Evolutionary conservation across 805 yeast species (phyloP).

Genomic region (Saturnispora dispora): DNA sequence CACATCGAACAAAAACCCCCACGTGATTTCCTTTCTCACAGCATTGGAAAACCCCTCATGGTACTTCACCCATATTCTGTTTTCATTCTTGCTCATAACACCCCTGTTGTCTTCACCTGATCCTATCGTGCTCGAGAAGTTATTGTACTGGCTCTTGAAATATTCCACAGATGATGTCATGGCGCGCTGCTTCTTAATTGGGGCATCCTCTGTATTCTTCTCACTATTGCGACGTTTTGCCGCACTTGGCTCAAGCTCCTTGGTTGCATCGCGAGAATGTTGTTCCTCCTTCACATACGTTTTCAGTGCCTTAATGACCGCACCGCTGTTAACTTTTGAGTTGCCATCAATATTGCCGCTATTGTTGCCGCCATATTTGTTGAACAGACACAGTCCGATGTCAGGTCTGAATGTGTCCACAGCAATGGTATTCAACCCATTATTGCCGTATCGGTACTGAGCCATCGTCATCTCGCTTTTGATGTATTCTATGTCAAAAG

Average conservation of each 20-base stretch:
- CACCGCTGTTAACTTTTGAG: neutral
- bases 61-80: conserved; percentile 75
- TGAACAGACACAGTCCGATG: neutral
- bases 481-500: neutral
- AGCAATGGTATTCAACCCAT: neutral
- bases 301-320: neutral
- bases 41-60: conserved; percentile 92
- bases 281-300: neutral
- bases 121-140: conserved; percentile 2
- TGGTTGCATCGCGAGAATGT: neutral
- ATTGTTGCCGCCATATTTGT: neutral
- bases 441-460: neutral
- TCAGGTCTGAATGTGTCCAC: neutral
- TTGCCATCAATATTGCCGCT: neutral
- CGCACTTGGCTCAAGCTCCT: neutral
- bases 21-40: conserved; percentile 71
- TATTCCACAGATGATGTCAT: conserved; percentile 27
- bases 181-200: conserved; percentile 1
- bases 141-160: conserved; percentile 36
- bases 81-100: conserved; percentile 19
- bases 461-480: neutral
- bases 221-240: neutral
- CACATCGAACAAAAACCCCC: conserved; percentile 58
- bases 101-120: conserved; percentile 5
- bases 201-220: neutral